Conservation (phyloP, 2,329 filamentous ascomycete genomes). For the Daldinia sp. region DNA sequence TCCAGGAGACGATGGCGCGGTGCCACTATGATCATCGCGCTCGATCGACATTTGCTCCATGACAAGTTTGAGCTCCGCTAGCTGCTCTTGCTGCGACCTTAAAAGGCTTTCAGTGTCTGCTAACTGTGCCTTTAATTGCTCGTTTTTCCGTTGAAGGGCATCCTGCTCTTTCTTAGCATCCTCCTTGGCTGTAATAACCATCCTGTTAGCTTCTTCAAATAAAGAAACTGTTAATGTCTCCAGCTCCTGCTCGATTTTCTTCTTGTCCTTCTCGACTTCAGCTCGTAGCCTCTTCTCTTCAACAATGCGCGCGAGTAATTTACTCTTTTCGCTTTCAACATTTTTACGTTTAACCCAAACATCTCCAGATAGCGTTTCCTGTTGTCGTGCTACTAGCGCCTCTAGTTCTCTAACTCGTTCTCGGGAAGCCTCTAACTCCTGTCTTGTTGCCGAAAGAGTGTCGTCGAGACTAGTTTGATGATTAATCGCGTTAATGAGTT, state of each 20-base stretch:
- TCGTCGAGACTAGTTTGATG: conserved; percentile 94
- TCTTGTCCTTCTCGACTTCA: conserved; percentile 81
- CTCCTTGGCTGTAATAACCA: conserved; percentile 93
- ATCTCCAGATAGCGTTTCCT: conserved; percentile 78
- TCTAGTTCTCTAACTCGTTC: conserved; percentile 78
- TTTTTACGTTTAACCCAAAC: conserved; percentile 80
- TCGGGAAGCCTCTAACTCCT: conserved; percentile 81
- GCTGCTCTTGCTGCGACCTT: conserved; percentile 90
- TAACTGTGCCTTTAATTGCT: conserved; percentile 86
- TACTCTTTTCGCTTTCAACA: conserved; percentile 77
- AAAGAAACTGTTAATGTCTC: conserved; percentile 90
- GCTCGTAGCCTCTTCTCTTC: conserved; percentile 75
- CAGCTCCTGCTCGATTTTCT: conserved; percentile 90
- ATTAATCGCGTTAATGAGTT: conserved; percentile 97
- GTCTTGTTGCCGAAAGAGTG: conserved; percentile 81
- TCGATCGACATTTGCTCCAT: conserved; percentile 87
- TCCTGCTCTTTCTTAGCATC: conserved; percentile 89
- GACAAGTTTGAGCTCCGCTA: conserved; percentile 89
- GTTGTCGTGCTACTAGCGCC: conserved; percentile 71
- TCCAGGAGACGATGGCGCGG: conserved; percentile 85
- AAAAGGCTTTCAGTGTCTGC: conserved; percentile 88
- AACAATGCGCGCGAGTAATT: conserved; percentile 67
- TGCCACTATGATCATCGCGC: conserved; percentile 78
- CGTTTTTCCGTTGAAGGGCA: conserved; percentile 82
- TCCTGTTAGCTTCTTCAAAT: conserved; percentile 99